These are phyloP conservation scores for Hymenotorrendiella dingleyae DNA, from an alignment of 2,329 filamentous ascomycete genomes.

Conservation along the genomic window DNA sequence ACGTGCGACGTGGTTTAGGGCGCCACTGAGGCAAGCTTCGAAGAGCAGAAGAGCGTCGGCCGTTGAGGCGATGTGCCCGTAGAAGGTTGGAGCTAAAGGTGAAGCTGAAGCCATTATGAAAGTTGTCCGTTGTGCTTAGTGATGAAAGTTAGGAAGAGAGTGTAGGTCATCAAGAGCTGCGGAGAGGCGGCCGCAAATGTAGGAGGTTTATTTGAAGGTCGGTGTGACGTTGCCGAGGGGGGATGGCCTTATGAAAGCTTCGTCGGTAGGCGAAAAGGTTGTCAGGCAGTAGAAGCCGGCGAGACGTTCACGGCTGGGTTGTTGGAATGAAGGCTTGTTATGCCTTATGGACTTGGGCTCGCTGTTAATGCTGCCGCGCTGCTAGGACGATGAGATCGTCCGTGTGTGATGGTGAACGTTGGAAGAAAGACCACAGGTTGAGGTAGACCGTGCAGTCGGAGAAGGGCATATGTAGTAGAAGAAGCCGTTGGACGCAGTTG, in stretches of 20 bases:
- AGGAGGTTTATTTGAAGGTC: too few relatives aligned
- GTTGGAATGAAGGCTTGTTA: conserved; percentile 3
- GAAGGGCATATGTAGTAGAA: conserved; percentile 13
- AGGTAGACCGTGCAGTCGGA: conserved; percentile 14
- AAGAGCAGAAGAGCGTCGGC: conserved; percentile 69
- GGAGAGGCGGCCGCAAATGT: too few relatives aligned
- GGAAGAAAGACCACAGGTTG: too few relatives aligned
- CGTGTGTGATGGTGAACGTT: conserved; percentile 10
- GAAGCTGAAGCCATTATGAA: conserved; percentile 17
- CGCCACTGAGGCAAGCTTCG: conserved; percentile 68
- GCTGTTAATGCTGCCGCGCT: conserved; percentile 2
- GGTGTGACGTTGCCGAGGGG: too few relatives aligned
- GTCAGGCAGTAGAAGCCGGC: neutral
- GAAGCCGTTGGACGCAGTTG: neutral
- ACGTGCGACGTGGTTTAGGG: conserved; percentile 69
- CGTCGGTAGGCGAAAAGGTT: neutral
- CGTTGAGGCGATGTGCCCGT: conserved; percentile 25
- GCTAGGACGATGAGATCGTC: conserved; percentile 5
- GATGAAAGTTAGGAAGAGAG: neutral
- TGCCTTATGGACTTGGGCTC: conserved; percentile 8
- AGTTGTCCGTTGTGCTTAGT: neutral
- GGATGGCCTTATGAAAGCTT: neutral
- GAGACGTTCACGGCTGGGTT: neutral
- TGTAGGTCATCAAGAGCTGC: neutral
- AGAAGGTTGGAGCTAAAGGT: conserved; percentile 21